phyloP scores from a whole-genome alignment of 768 basidiomycete species.

The Calocybe cyanea region DNA sequence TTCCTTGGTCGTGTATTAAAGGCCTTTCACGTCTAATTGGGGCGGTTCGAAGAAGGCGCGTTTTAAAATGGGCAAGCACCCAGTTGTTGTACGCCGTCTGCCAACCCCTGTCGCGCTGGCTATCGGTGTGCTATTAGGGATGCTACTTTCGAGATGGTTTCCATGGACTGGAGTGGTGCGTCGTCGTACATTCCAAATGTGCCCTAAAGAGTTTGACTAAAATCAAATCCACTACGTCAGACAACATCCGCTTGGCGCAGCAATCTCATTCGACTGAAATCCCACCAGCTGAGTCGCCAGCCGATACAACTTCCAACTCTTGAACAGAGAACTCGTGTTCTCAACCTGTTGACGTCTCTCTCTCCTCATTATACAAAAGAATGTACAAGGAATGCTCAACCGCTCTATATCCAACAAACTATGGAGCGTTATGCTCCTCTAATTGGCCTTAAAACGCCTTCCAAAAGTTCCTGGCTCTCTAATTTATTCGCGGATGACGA shows the following conservation, averaged over 20 bases:
- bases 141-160: conserved; percentile 49
- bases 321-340: conserved; percentile 80
- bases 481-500: conserved; percentile 42
- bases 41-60: too few relatives aligned
- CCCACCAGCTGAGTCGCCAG: conserved; percentile 53
- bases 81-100: conserved; percentile 32
- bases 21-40: background rate
- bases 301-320: conserved; percentile 73
- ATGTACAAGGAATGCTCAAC: conserved; percentile 83
- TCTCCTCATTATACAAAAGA: conserved; percentile 91
- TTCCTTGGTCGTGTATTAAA: background rate
- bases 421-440: conserved; percentile 81
- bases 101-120: conserved; percentile 54
- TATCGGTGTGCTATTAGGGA: conserved; percentile 59
- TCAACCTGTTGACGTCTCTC: conserved; percentile 83
- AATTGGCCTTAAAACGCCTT: conserved; percentile 68
- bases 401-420: conserved; percentile 81
- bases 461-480: conserved; percentile 58
- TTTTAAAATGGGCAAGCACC: conserved; percentile 10
- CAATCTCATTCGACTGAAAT: conserved; percentile 46
- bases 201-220: conserved; percentile 5
- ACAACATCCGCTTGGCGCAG: conserved; percentile 50
- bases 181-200: background rate
- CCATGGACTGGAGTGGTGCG: conserved; percentile 39
- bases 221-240: conserved; percentile 10